These are phyloP conservation scores for Nephelium lappaceum DNA, from an alignment of 345 rosid species.

Conservation along the genomic window DNA sequence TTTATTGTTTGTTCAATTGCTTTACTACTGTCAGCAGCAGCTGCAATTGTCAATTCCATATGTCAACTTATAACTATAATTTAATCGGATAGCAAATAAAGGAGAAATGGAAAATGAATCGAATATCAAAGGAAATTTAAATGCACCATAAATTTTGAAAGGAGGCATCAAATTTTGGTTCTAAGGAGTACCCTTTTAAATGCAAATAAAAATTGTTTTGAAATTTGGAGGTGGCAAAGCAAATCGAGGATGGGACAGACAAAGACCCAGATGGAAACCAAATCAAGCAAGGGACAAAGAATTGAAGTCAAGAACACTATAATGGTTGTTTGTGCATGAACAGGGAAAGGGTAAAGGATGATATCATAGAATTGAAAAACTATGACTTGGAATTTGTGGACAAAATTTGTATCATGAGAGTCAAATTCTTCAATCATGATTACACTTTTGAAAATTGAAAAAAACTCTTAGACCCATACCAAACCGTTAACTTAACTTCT, in stretches of 20 bases:
- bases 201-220: background rate
- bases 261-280: background rate
- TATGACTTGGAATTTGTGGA: background rate
- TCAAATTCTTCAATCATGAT: slow-evolving; percentile 13
- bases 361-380: background rate
- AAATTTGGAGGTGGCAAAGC: background rate
- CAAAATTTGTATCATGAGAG: background rate
- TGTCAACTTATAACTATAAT: background rate
- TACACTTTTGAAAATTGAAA: slow-evolving; percentile 2
- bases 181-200: background rate
- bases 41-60: background rate
- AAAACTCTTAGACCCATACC: background rate
- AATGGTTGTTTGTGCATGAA: slow-evolving; percentile 17
- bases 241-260: background rate
- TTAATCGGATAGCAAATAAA: background rate
- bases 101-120: background rate
- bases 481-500: no score
- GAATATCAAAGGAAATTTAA: background rate
- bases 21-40: background rate
- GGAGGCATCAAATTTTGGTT: background rate
- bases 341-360: slow-evolving; percentile 8
- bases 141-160: background rate
- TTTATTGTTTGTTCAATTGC: background rate
- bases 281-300: slow-evolving; percentile 19
- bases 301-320: slow-evolving; percentile 16